Evolutionary conservation across 2,329 filamentous ascomycete genomes (phyloP), one percentile per base, ranked within the genome.

Genomic region (Drechslerella dactyloides): DNA sequence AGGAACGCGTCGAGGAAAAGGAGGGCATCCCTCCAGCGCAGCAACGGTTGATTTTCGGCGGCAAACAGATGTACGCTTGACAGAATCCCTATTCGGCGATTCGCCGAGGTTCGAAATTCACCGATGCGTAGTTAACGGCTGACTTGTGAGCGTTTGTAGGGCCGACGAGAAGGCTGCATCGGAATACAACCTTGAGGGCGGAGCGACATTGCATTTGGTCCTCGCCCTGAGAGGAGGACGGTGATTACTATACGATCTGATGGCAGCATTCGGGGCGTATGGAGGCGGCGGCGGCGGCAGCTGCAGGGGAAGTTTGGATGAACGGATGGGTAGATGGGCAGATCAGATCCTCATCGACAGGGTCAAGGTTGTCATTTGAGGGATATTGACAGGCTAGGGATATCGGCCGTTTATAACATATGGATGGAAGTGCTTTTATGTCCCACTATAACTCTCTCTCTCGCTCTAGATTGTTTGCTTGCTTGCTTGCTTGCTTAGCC

Each of bases 1-100:
- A 99, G 85, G 94, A 97, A 82, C 93, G 93, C 78, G 94, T 99
- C 63, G 94, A 99, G 81, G 94, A 99, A 84, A 97, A 97, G 82
- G 94, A 97, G 80, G 94, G 94, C 65, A 99, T 99, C 77, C 93
- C 94, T 48, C 94, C 94, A 0, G 92, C 94, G 17, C 94, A 99
- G 82, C 94, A 99, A 82, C 89, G 94, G 69, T 83, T 99, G 75
- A 99, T 99, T 78, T 97, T 89, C 79, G 92, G 93, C 60, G 94
- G 94, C 78, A 99, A 99, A 84, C 94, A 99, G 81, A 97, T 99
- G 94, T 97, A 82, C 73, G 46, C 2, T 23, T 4, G 27, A 13
- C 33, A 8, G 17, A 1, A 24, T 27, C 5, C 13, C 30, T 58
- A 46, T 42, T 17, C 40, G 8, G 30, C 3, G 3, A 60, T 19